Evolutionary conservation across 176 grass and related monocot genomes (phyloP).

Genomic region (Rhipidocladum racemiflorum): DNA sequence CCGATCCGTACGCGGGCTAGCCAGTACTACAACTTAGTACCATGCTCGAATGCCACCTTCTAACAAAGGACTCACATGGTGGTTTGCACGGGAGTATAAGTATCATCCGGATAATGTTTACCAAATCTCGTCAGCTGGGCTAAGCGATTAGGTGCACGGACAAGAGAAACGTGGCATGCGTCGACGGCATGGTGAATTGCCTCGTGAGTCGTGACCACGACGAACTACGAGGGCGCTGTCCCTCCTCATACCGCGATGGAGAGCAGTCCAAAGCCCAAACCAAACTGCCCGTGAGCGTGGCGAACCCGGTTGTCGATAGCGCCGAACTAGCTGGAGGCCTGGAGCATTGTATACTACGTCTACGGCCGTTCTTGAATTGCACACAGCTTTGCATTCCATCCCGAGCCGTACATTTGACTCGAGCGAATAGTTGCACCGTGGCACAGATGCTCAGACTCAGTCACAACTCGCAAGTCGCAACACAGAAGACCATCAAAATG

Average conservation of each 20-base stretch:
- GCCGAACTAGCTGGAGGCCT: background rate
- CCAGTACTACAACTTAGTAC: no score
- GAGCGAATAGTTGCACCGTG: background rate
- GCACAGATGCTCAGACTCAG: background rate
- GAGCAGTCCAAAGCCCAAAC: no score
- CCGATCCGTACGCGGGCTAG: no score
- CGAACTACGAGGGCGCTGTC: background rate
- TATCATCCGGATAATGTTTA: no score
- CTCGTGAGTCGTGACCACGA: background rate
- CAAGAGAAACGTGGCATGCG: background rate
- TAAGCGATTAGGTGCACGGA: background rate
- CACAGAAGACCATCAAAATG: background rate
- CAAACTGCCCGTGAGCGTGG: background rate
- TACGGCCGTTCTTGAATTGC: no score
- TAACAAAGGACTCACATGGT: background rate
- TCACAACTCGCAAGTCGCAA: no score
- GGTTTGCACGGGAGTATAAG: no score
- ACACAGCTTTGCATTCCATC: no score
- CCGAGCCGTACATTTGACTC: background rate
- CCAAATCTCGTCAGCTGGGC: no score
- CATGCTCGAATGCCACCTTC: background rate
- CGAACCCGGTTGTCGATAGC: background rate
- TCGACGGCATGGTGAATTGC: background rate
- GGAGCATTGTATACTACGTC: background rate
- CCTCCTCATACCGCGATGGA: background rate